Percentiles rank a stretch among this genome's conserved stretches.
phyloP scores from a whole-genome alignment of 768 basidiomycete genomes.

The Pleurotus djamor region DNA sequence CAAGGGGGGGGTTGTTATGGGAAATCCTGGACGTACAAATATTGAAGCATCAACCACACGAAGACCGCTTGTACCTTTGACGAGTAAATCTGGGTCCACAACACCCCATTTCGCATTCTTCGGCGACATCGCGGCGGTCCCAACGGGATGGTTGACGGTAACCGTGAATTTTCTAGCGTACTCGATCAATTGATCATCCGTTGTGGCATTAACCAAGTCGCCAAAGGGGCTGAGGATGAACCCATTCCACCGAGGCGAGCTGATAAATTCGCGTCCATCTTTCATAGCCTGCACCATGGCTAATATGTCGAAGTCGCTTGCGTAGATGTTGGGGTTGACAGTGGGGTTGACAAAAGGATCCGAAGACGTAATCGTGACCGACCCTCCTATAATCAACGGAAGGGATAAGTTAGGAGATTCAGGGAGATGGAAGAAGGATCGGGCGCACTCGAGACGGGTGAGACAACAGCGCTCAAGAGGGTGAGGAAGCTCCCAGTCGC shows the following conservation, averaged over 20 bases:
- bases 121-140: slow-evolving; percentile 26
- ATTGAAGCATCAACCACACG: slow-evolving; percentile 31
- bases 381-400: slow-evolving; percentile 14
- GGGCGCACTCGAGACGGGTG: slow-evolving; percentile 30
- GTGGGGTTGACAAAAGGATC: slow-evolving; percentile 21
- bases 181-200: slow-evolving; percentile 18
- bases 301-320: slow-evolving; percentile 17
- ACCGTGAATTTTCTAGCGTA: slow-evolving; percentile 11
- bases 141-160: slow-evolving; percentile 20
- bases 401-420: no score
- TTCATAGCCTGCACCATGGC: slow-evolving; percentile 24
- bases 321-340: slow-evolving; percentile 20
- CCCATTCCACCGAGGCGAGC: slow-evolving; percentile 19
- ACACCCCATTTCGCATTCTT: slow-evolving; percentile 22
- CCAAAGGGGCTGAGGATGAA: slow-evolving; percentile 16
- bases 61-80: slow-evolving; percentile 27
- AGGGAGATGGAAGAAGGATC: no score
- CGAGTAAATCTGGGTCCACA: slow-evolving; percentile 25
- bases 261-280: slow-evolving; percentile 18
- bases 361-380: slow-evolving; percentile 19
- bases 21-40: slow-evolving; percentile 1
- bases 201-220: slow-evolving; percentile 18
- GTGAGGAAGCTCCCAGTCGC: slow-evolving; percentile 17
- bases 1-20: no score
- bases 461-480: slow-evolving; percentile 18